Percentiles rank a stretch among this genome's conserved stretches.
Conservation (phyloP, 306 rosid species). For the Prunus mongolica region DNA sequence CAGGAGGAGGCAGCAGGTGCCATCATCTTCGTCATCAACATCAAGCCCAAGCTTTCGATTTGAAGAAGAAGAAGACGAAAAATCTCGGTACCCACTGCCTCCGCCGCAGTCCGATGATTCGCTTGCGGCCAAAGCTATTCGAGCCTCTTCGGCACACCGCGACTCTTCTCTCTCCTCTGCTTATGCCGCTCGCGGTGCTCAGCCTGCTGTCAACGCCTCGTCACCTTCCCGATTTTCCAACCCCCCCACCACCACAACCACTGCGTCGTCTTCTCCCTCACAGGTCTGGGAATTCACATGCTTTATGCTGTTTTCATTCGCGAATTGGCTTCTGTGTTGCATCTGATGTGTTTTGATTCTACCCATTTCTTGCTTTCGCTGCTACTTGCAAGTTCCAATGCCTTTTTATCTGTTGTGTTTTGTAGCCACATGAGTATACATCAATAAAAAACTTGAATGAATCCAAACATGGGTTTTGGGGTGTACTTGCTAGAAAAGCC, state of each 20-base stretch:
- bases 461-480: conserved; percentile 91
- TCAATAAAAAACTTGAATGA: conserved; percentile 71
- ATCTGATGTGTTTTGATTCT: background rate
- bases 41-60: conserved; percentile 12
- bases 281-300: conserved; percentile 9
- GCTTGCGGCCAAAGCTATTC: conserved; percentile 90
- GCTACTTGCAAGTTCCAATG: background rate
- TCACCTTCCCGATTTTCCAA: conserved; percentile 38
- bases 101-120: conserved; percentile 38
- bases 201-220: conserved; percentile 18
- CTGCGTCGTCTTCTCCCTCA: conserved; percentile 11
- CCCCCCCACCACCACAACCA: conserved; percentile 2
- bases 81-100: conserved; percentile 30
- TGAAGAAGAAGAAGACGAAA: conserved; percentile 26
- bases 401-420: conserved; percentile 40
- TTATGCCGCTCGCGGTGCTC: conserved; percentile 46
- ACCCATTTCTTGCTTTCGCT: background rate
- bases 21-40: conserved; percentile 36
- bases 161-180: conserved; percentile 92
- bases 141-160: conserved; percentile 86
- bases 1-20: conserved; percentile 58
- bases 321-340: background rate
- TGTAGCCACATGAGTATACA: conserved; percentile 62
- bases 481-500: conserved; percentile 84
- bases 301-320: background rate